Conservation (phyloP, 805 yeast species). For the Candida ficus region DNA sequence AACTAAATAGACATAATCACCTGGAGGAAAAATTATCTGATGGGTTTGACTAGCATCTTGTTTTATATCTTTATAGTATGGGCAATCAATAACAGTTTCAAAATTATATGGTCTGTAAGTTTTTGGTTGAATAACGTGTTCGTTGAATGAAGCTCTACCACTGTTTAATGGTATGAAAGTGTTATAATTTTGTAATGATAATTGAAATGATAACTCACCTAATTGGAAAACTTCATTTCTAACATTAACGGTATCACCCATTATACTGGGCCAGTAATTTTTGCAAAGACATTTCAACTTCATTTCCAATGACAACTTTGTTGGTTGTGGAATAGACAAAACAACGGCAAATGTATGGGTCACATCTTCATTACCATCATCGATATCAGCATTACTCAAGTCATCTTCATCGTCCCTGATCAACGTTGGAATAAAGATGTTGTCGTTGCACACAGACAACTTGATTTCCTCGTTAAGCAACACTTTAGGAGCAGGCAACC, state of each 20-base stretch:
- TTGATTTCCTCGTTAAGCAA: conserved; percentile 3
- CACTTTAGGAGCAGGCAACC: neutral
- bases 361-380: conserved; percentile 1
- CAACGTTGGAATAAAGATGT: conserved; percentile 7
- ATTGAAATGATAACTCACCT: conserved; percentile 5
- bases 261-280: conserved; percentile 4
- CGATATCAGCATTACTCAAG: neutral
- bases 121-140: conserved; percentile 1
- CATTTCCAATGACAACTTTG: conserved; percentile 6
- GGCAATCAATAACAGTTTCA: conserved; percentile 1
- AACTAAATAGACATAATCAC: conserved; percentile 62
- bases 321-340: conserved; percentile 6
- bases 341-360: conserved; percentile 8
- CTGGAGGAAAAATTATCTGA: conserved; percentile 40
- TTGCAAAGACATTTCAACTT: conserved; percentile 6
- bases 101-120: neutral
- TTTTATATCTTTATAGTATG: conserved; percentile 3
- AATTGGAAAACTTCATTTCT: conserved; percentile 5
- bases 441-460: conserved; percentile 4
- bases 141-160: neutral
- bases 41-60: neutral
- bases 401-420: conserved; percentile 9
- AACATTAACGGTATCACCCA: neutral
- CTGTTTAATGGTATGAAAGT: conserved; percentile 4
- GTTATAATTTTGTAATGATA: conserved; percentile 7